These are phyloP conservation scores for Rhododendron kiyosumense DNA, from an alignment of 148 eudicot genomes.

Conservation along the genomic window DNA sequence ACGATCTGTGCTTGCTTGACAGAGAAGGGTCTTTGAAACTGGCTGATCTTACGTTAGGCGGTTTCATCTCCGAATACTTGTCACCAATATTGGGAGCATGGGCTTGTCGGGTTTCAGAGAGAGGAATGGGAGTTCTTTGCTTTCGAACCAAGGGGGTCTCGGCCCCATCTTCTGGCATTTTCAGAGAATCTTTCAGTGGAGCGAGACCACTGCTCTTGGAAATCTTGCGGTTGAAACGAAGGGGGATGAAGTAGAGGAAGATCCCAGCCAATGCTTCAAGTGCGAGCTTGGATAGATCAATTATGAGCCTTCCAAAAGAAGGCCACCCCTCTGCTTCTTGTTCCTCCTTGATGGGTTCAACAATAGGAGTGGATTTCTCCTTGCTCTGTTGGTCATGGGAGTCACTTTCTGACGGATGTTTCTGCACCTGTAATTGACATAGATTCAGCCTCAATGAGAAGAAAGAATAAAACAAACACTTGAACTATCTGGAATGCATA, in stretches of 20 bases:
- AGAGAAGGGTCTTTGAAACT: constrained; percentile 61
- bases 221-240: constrained; percentile 19
- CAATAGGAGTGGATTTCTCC: constrained; percentile 37
- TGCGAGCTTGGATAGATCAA: constrained; percentile 55
- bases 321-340: constrained; percentile 68
- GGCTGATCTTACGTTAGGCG: constrained; percentile 53
- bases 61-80: constrained; percentile 49
- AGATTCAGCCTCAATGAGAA: constrained; percentile 7
- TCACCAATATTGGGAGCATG: constrained; percentile 34
- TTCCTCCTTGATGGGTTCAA: constrained; percentile 40
- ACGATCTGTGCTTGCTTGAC: constrained; percentile 71
- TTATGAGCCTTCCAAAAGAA: constrained; percentile 58
- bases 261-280: constrained; percentile 38
- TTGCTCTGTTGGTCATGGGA: constrained; percentile 30
- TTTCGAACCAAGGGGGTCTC: constrained; percentile 45
- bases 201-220: constrained; percentile 48
- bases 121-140: constrained; percentile 61
- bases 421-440: constrained; percentile 27
- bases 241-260: constrained; percentile 42
- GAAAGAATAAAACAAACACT: not conserved
- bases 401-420: constrained; percentile 27
- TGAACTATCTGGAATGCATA: not conserved
- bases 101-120: constrained; percentile 50
- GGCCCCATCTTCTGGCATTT: constrained; percentile 71
- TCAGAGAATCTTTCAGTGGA: constrained; percentile 69